Percentiles rank a stretch among this genome's conserved stretches.
Conservation (phyloP, 345 rosid genomes). For the Lepidium africanum region DNA sequence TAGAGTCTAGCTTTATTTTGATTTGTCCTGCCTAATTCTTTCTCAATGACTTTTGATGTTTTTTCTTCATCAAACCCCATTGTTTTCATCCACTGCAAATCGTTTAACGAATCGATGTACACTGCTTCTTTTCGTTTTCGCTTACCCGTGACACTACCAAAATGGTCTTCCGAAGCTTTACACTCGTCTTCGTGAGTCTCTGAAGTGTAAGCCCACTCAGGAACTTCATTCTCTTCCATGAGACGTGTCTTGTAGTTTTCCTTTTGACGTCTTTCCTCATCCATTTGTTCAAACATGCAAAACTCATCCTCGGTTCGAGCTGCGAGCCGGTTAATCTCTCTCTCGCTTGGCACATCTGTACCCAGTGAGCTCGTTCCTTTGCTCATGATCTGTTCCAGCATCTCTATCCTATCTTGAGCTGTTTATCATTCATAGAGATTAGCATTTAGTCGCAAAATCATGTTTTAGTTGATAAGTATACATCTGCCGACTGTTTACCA, state of each 20-base stretch:
- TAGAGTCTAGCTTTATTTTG: too few relatives aligned
- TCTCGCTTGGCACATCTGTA: slow-evolving; percentile 90
- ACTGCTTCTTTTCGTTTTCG: slow-evolving; percentile 68
- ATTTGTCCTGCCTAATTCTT: background rate
- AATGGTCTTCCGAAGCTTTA: slow-evolving; percentile 35
- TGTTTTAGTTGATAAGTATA: background rate
- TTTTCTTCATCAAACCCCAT: slow-evolving; percentile 76
- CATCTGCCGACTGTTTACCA: slow-evolving; percentile 61
- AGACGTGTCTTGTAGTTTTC: slow-evolving; percentile 78
- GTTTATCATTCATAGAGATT: slow-evolving; percentile 22
- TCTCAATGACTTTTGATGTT: slow-evolving; percentile 28
- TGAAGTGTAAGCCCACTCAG: slow-evolving; percentile 75
- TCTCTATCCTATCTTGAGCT: slow-evolving; percentile 80
- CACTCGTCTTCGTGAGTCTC: slow-evolving; percentile 46
- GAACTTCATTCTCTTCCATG: slow-evolving; percentile 90
- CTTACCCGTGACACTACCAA: slow-evolving; percentile 45
- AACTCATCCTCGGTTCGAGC: slow-evolving; percentile 84
- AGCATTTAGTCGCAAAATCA: background rate
- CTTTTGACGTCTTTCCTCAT: slow-evolving; percentile 65
- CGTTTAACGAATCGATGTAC: slow-evolving; percentile 71
- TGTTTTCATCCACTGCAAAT: slow-evolving; percentile 75
- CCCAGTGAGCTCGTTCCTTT: slow-evolving; percentile 88
- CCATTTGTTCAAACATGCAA: slow-evolving; percentile 83
- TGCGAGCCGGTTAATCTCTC: slow-evolving; percentile 90
- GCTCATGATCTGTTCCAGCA: slow-evolving; percentile 89